Conservation (phyloP, 139 green algal species). For the Monoraphidium neglectum region DNA sequence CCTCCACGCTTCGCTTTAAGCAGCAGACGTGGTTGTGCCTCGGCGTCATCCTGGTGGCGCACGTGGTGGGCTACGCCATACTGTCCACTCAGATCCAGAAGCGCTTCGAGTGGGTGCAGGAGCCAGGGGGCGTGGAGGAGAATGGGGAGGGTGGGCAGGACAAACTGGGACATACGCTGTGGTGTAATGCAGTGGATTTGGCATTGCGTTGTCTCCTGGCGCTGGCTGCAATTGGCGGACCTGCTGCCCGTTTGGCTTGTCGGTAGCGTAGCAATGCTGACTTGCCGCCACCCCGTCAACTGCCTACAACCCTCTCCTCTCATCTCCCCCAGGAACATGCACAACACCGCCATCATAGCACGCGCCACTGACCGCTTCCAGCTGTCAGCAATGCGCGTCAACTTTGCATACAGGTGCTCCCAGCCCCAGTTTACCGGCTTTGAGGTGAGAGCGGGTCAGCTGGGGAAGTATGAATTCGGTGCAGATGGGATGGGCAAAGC, state of each 20-base stretch:
- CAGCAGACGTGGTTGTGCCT: neutral
- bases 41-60: neutral
- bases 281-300: no score
- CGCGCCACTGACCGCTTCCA: neutral
- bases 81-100: neutral
- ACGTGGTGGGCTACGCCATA: constrained; percentile 18
- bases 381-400: neutral
- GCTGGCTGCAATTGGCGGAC: no score
- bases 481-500: no score
- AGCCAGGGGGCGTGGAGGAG: neutral
- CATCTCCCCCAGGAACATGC: neutral
- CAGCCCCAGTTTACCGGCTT: neutral
- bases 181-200: no score
- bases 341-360: neutral
- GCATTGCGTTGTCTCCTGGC: no score
- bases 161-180: neutral
- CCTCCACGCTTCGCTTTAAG: neutral
- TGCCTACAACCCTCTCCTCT: neutral
- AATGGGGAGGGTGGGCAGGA: neutral
- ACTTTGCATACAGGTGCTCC: neutral
- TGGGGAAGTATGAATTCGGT: no score
- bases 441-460: no score
- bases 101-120: constrained; percentile 6
- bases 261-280: no score
- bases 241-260: no score